These are phyloP conservation scores for Candida hungchunana DNA, from an alignment of 805 yeast species.

Conservation along the genomic window DNA sequence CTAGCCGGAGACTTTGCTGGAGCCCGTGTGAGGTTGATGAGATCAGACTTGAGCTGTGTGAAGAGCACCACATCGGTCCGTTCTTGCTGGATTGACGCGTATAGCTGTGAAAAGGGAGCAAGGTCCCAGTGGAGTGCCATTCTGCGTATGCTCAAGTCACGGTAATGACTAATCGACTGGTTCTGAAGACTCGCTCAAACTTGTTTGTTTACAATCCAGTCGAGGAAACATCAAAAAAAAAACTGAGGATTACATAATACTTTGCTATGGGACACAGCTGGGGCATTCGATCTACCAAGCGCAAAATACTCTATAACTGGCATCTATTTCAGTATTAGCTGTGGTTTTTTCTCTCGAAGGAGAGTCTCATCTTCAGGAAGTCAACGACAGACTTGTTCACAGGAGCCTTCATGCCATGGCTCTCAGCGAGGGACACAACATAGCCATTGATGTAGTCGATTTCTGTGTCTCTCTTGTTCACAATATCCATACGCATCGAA, in stretches of 20 bases:
- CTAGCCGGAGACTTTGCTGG: slow-evolving; percentile 44
- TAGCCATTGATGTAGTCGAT: slow-evolving; percentile 83
- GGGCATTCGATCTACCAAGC: no score
- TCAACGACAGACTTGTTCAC: slow-evolving; percentile 31
- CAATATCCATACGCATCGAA: slow-evolving; percentile 52
- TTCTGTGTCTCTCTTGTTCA: slow-evolving; percentile 58
- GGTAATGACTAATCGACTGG: background rate
- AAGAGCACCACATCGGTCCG: slow-evolving; percentile 13
- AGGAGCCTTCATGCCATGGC: slow-evolving; percentile 32
- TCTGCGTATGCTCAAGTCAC: background rate
- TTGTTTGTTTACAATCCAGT: background rate
- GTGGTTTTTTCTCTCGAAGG: slow-evolving; percentile 20
- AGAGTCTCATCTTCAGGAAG: slow-evolving; percentile 32
- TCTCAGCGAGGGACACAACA: slow-evolving; percentile 51
- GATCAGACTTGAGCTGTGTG: slow-evolving; percentile 39
- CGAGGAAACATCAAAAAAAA: background rate
- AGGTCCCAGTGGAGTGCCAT: slow-evolving; percentile 24
- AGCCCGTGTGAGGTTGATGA: slow-evolving; percentile 37
- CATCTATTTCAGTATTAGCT: no score
- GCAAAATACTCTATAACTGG: no score
- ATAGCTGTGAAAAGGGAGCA: slow-evolving; percentile 17
- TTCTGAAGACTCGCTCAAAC: no score
- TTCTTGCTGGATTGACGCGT: slow-evolving; percentile 17
- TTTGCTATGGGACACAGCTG: no score
- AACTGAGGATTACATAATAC: no score